phyloP scores from a whole-genome alignment of 2,329 filamentous ascomycete genomes.

The Clarireedia homoeocarpa region DNA sequence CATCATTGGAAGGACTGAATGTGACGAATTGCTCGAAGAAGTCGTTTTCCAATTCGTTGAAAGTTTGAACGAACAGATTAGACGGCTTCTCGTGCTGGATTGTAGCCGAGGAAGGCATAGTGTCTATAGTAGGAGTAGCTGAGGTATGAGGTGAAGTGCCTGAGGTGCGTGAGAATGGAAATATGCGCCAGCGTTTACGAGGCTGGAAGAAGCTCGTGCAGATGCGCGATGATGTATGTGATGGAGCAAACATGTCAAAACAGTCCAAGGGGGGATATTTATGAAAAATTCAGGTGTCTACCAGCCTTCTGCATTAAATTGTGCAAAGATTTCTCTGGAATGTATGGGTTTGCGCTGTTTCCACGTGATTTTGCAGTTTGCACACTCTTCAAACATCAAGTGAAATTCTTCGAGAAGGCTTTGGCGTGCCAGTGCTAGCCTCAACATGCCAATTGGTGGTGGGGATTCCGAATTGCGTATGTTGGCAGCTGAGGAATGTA shows the following conservation, averaged over 20 bases:
- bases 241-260: constrained; percentile 20
- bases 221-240: constrained; percentile 15
- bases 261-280: constrained; percentile 23
- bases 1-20: constrained; percentile 44
- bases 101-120: constrained; percentile 26
- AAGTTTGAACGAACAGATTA: constrained; percentile 40
- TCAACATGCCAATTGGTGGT: background rate
- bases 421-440: constrained; percentile 8
- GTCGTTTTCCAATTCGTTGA: constrained; percentile 48
- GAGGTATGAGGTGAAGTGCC: constrained; percentile 6
- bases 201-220: constrained; percentile 5
- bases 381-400: constrained; percentile 7
- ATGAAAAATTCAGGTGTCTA: constrained; percentile 19
- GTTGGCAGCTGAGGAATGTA: constrained; percentile 1
- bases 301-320: constrained; percentile 25
- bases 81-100: constrained; percentile 39
- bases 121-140: constrained; percentile 4
- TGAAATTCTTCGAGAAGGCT: constrained; percentile 10
- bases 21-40: constrained; percentile 58
- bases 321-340: constrained; percentile 15
- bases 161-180: constrained; percentile 10
- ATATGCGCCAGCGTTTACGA: background rate
- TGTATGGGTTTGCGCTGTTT: constrained; percentile 10
- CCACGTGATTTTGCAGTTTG: constrained; percentile 8
- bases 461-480: background rate